Base-by-base conservation (phyloP, 768 basidiomycete species). In the Steccherinum ochraceum region DNA sequence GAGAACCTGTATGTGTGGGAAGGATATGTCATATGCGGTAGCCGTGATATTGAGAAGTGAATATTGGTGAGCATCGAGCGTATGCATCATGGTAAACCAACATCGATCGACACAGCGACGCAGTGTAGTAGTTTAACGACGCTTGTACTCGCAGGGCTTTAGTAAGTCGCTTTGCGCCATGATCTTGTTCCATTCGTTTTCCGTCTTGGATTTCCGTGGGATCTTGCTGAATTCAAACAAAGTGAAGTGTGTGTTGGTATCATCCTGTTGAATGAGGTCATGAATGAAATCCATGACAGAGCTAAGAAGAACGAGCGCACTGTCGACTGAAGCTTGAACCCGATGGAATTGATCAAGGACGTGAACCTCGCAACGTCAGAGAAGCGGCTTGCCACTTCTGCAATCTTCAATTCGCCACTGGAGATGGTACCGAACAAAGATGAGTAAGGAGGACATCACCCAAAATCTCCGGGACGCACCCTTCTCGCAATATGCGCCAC, bases 81-180 rank as follows among this genome's bases (percentile, higher is more conserved):
- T n/a, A n/a, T n/a, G n/a, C n/a, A n/a, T n/a, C n/a, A n/a, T n/a
- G n/a, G n/a, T n/a, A n/a, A n/a, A n/a, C n/a, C n/a, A n/a, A n/a
- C n/a, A n/a, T n/a, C n/a, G n/a, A n/a, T n/a, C n/a, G n/a, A n/a
- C n/a, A n/a, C n/a, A 24, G n/a, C n/a, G n/a, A n/a, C n/a, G n/a
- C n/a, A n/a, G n/a, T n/a, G n/a, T n/a, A n/a, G n/a, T n/a, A 30
- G 50, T 41, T 77, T 67, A 95, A 62, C 93, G 76, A 58, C 87
- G 76, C 65, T 95, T 96, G 66, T 96, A 96, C 70, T 95, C 89
- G 67, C 93, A 96, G 27, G 93, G 83, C 66, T 90, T 91, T 52
- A 96, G 72, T 30, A 89, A 59, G 50, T 65, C 61, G 13, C 81
- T 78, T 58, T 73, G 77, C 7, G 71, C 68, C 59, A 79, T 46